Base-by-base conservation (phyloP, 2,329 filamentous ascomycete genomes). In the Exserohilum turcica region DNA sequence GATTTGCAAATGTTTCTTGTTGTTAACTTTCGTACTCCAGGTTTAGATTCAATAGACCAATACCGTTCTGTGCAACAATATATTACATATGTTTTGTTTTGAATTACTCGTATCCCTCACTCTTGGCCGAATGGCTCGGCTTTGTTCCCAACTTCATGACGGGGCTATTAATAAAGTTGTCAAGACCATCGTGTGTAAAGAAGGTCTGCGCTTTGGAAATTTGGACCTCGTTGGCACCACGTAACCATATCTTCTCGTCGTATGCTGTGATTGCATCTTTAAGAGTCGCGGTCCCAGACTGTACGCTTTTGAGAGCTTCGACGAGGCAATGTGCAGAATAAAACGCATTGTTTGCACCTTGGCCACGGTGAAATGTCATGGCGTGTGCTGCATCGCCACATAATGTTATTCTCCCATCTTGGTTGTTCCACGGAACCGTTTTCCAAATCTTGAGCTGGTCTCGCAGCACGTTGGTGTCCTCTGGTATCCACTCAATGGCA, bases 341-440 rank as follows among this genome's bases (percentile, higher is more conserved):
- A 15, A 75, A 68, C 4, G 72, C 69, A 31, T 75, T 73, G 42
- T 75, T 75, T 15, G 73, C 65, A 6, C 71, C 71, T 57, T 75
- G 73, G 1, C 71, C 73, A n/a, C 72, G 71, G 43, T 75, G 72
- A 13, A 73, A 74, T 0, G 74, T 74, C 75, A 77, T 77, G 3
- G 74, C 68, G 57, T 76, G 74, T n/a, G 73, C 74, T 28, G 73
- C 71, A 51, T 76, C 74, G 2, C 73, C 74, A 13, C 69, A 71
- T 3, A 76, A 52, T 18, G 72, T 74, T 7, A 75, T 63, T 19
- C 70, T 54, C 12, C 72, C 73, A 6, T 54, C 56, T 2, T 59
- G 57, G 28, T 69, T 74, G 12, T 74, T 64, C 73, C 74, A 76
- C 2, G 59, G 57, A 3, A 66, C 57, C 1, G 71, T 66, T 18